A percentile compares a stretch with the other conserved stretches of the same genome.
Evolutionary conservation across 192 early-diverging fungal genomes (phyloP).

Genomic region (Thamnidium elegans): DNA sequence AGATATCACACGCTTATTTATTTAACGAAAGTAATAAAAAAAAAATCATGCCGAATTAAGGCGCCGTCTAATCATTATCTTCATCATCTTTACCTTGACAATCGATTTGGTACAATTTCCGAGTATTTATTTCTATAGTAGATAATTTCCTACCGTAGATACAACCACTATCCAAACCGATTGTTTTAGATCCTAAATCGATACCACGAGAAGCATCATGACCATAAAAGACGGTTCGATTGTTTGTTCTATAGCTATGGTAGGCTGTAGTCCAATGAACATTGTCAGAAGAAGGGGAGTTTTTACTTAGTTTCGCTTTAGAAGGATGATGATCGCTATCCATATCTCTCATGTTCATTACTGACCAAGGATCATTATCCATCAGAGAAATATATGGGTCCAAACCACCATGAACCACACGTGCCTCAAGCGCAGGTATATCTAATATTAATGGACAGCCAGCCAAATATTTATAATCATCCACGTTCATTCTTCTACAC

Average conservation of each 20-base stretch:
- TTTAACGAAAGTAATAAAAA: slow-evolving; percentile 1
- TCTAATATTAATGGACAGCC: slow-evolving; percentile 53
- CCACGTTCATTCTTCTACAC: slow-evolving; percentile 28
- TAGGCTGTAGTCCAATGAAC: background rate
- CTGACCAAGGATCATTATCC: slow-evolving; percentile 52
- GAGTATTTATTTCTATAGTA: slow-evolving; percentile 41
- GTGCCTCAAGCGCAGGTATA: slow-evolving; percentile 40
- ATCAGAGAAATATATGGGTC: slow-evolving; percentile 46
- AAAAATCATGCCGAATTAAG: background rate
- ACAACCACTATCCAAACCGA: slow-evolving; percentile 71
- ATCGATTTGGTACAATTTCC: slow-evolving; percentile 16
- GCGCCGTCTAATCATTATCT: background rate
- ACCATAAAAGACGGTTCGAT: slow-evolving; percentile 57
- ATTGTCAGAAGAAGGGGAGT: slow-evolving; percentile 21
- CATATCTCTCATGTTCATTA: slow-evolving; percentile 62
- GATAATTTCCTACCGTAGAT: slow-evolving; percentile 63
- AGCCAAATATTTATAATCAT: slow-evolving; percentile 51
- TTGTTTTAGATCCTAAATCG: slow-evolving; percentile 47
- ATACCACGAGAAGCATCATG: slow-evolving; percentile 65
- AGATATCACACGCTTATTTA: background rate
- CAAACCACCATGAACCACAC: slow-evolving; percentile 69
- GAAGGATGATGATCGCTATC: slow-evolving; percentile 38
- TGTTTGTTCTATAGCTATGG: slow-evolving; percentile 10
- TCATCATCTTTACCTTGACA: slow-evolving; percentile 19
- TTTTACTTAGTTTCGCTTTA: slow-evolving; percentile 34